phyloP scores from a whole-genome alignment of 1,284 basidiomycete species.

The Tranzscheliella williamsii region DNA sequence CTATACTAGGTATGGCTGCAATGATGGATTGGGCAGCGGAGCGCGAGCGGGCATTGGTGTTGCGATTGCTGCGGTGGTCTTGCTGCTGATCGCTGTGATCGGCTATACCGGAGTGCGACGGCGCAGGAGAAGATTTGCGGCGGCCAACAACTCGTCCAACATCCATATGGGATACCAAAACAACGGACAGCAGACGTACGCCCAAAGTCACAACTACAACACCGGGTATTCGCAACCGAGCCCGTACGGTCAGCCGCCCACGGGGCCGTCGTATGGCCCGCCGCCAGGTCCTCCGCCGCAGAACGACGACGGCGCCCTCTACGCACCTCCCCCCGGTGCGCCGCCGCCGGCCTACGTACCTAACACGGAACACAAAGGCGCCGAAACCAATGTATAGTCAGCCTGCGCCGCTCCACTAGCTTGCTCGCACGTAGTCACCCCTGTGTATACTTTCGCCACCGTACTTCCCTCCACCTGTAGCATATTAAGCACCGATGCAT shows the following conservation, averaged over 20 bases:
- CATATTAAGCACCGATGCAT: no score
- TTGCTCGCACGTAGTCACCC: no score
- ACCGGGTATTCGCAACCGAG: constrained; percentile 14
- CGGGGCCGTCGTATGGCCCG: constrained; percentile 11
- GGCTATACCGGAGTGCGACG: no score
- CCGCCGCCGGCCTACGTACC: constrained; percentile 37
- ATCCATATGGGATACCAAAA: constrained; percentile 7
- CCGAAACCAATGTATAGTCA: constrained; percentile 13
- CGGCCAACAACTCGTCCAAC: neutral
- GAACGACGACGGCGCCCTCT: constrained; percentile 12
- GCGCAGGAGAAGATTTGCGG: constrained; percentile 13
- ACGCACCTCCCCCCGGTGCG: constrained; percentile 24
- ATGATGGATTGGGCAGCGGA: constrained; percentile 11
- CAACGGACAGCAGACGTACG: constrained; percentile 8
- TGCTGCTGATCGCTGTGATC: constrained; percentile 6
- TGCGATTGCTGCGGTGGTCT: constrained; percentile 12
- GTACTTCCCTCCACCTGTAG: no score
- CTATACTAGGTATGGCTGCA: constrained; percentile 1
- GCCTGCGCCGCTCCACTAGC: no score
- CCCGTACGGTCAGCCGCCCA: constrained; percentile 7
- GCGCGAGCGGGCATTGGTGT: constrained; percentile 29
- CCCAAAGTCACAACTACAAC: constrained; percentile 9
- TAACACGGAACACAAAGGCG: constrained; percentile 9
- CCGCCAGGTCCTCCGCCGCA: constrained; percentile 16
- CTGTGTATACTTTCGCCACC: no score